A percentile compares a stretch with the other conserved stretches of the same genome.
Conservation (phyloP, 306 rosid genomes). For the Ziziphus jujuba region DNA sequence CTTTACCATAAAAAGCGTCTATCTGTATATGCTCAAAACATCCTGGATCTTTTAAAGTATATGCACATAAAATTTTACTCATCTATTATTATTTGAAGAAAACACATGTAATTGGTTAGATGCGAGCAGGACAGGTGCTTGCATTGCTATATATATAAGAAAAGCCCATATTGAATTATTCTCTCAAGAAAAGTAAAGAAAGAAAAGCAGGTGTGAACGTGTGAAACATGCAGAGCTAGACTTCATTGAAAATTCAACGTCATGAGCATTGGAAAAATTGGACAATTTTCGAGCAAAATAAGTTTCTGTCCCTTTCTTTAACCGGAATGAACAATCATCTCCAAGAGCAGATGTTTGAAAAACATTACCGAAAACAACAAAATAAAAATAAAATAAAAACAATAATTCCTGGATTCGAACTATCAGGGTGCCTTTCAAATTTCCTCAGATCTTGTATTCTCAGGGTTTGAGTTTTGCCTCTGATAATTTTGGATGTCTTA, state of each 20-base stretch:
- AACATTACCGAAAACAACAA: slow-evolving; percentile 18
- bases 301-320: no score
- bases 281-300: slow-evolving; percentile 15
- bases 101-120: no score
- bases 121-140: no score
- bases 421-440: slow-evolving; percentile 5
- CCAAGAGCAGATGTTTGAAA: no score
- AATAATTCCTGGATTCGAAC: slow-evolving; percentile 25
- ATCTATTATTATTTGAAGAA: no score
- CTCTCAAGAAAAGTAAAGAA: background rate
- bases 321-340: no score
- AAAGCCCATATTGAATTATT: background rate
- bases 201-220: background rate
- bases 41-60: no score
- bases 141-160: background rate
- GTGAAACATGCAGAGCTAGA: background rate
- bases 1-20: no score
- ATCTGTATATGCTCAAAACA: no score
- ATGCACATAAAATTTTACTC: no score
- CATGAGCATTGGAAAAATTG: slow-evolving; percentile 8
- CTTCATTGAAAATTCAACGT: slow-evolving; percentile 3
- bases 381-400: background rate
- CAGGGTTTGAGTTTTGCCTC: slow-evolving; percentile 38
- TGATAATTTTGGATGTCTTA: slow-evolving; percentile 89
- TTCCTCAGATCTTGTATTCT: slow-evolving; percentile 41